Conservation (phyloP, 306 rosid species). For the Psophocarpus tetragonolobus region DNA sequence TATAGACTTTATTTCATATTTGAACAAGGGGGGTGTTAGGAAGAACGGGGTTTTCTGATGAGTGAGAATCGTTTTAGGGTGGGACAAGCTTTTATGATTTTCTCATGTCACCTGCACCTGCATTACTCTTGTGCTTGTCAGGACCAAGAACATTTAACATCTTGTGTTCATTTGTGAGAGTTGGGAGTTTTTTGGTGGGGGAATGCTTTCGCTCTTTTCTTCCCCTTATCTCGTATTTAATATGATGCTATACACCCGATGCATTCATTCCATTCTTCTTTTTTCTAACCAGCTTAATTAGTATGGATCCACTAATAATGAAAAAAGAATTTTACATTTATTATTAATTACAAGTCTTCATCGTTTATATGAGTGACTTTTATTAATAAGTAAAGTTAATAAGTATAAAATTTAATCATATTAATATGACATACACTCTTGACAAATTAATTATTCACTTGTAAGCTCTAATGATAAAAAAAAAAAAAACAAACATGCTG, state of each 20-base stretch:
- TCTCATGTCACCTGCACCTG: slow-evolving; percentile 13
- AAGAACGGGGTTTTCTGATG: slow-evolving; percentile 15
- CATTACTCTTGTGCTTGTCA: not conserved
- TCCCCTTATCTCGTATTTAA: no score
- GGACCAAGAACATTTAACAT: slow-evolving; percentile 1
- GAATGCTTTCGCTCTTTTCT: not conserved
- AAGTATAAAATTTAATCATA: no score
- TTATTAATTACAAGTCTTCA: no score
- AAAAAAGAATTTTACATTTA: no score
- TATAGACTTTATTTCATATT: slow-evolving; percentile 38
- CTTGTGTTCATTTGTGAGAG: not conserved
- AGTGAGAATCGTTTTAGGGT: not conserved
- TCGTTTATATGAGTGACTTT: no score
- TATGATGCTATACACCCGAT: no score
- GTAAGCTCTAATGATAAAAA: not conserved
- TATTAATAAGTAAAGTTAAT: no score
- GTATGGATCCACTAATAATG: no score
- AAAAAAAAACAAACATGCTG: not conserved
- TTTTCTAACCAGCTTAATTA: no score
- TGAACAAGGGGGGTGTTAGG: not conserved
- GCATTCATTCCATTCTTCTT: no score
- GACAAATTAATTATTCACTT: not conserved
- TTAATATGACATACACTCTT: not conserved
- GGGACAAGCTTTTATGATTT: slow-evolving; percentile 2
- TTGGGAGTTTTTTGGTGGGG: not conserved